phyloP scores from a whole-genome alignment of 2,329 filamentous ascomycete genomes.

The Camillea tinctor region DNA sequence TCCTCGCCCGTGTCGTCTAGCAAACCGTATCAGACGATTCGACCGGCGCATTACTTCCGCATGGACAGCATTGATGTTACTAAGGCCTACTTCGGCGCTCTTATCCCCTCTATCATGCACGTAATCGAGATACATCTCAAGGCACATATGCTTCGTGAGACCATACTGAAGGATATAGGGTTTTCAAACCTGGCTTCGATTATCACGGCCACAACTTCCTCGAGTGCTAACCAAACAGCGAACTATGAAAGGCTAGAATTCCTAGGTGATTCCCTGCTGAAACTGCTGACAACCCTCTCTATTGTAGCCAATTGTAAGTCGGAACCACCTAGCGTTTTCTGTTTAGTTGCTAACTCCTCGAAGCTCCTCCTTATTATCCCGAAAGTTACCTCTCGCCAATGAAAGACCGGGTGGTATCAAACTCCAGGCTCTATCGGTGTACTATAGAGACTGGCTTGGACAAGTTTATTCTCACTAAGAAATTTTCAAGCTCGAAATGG shows the following conservation, averaged over 20 bases:
- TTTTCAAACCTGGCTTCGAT: constrained; percentile 58
- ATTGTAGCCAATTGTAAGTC: constrained; percentile 53
- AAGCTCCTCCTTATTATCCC: constrained; percentile 67
- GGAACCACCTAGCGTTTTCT: neutral
- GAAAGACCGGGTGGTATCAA: constrained; percentile 72
- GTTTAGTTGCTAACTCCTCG: constrained; percentile 9
- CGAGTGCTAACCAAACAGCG: constrained; percentile 54
- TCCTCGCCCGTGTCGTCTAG: constrained; percentile 18
- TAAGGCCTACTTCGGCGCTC: constrained; percentile 51
- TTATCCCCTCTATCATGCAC: constrained; percentile 73
- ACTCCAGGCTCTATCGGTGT: constrained; percentile 67
- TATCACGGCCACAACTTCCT: constrained; percentile 68
- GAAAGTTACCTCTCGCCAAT: constrained; percentile 71
- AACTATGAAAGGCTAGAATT: constrained; percentile 88
- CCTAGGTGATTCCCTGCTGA: constrained; percentile 80
- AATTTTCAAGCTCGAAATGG: constrained; percentile 74
- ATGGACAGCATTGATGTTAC: constrained; percentile 47
- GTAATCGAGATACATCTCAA: constrained; percentile 65
- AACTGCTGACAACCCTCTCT: constrained; percentile 68
- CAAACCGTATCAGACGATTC: constrained; percentile 43
- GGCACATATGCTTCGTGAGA: constrained; percentile 57
- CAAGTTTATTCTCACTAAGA: constrained; percentile 66
- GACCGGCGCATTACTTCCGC: constrained; percentile 48
- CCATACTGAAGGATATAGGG: constrained; percentile 49
- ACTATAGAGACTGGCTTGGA: constrained; percentile 65